These are phyloP conservation scores for Linnemannia elongata DNA, from an alignment of 192 early-diverging fungal genomes.

Conservation along the genomic window DNA sequence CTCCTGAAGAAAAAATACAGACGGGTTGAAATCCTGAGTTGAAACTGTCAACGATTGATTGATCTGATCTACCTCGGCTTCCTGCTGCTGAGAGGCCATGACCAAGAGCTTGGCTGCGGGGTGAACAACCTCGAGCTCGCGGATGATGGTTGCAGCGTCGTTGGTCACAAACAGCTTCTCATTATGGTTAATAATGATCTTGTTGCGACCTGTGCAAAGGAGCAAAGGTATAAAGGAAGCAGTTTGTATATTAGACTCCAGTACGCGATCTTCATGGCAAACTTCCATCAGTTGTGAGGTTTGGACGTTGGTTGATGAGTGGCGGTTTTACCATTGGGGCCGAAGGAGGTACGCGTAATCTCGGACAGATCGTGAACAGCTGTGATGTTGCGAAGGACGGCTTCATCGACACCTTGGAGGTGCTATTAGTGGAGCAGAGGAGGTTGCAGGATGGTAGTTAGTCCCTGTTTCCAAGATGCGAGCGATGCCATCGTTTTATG, in stretches of 20 bases:
- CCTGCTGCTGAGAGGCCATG: constrained; percentile 97
- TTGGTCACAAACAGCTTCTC: constrained; percentile 98
- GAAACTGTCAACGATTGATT: neutral
- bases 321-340: constrained; percentile 86
- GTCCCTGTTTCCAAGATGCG: neutral
- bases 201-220: constrained; percentile 84
- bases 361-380: constrained; percentile 95
- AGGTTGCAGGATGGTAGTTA: neutral
- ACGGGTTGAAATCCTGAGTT: neutral
- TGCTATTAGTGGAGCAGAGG: constrained; percentile 63
- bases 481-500: constrained; percentile 10
- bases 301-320: neutral
- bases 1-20: neutral
- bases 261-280: neutral
- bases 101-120: constrained; percentile 97
- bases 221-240: neutral
- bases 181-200: constrained; percentile 99
- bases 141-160: constrained; percentile 99
- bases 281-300: neutral
- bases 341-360: constrained; percentile 94
- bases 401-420: constrained; percentile 96
- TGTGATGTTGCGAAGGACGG: constrained; percentile 93
- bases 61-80: constrained; percentile 78
- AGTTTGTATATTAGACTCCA: neutral
- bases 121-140: constrained; percentile 97